These are phyloP conservation scores for Emericellopsis atlantica DNA, from an alignment of 2,329 filamentous ascomycete species.

Conservation along the genomic window DNA sequence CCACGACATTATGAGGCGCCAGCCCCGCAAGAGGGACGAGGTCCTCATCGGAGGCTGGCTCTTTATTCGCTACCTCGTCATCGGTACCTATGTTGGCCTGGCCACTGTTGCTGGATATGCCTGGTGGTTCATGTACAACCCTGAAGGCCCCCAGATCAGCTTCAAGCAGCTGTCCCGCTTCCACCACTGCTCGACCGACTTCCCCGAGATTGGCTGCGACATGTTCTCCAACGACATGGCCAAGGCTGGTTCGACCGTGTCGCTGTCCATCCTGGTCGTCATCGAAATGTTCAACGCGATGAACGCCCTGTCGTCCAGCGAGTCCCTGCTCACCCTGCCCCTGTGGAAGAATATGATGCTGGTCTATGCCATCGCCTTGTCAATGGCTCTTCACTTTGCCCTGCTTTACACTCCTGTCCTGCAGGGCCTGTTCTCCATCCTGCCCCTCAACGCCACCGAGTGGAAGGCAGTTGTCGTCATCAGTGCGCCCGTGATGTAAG, in stretches of 20 bases:
- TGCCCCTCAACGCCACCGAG: constrained; percentile 73
- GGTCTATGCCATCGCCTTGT: constrained; percentile 83
- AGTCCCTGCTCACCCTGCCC: constrained; percentile 83
- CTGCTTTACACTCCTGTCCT: constrained; percentile 86
- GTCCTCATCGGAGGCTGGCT: constrained; percentile 88
- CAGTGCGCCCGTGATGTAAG: constrained; percentile 87
- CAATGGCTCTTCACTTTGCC: constrained; percentile 90
- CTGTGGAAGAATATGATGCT: constrained; percentile 99
- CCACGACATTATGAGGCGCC: constrained; percentile 91
- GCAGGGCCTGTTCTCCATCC: constrained; percentile 79
- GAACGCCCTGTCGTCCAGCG: constrained; percentile 92
- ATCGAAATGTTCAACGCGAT: constrained; percentile 99
- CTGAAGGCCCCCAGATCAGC: constrained; percentile 76
- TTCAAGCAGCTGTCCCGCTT: constrained; percentile 88
- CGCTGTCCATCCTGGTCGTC: constrained; percentile 81
- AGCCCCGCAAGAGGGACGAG: constrained; percentile 85
- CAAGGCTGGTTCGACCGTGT: constrained; percentile 85
- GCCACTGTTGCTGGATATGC: constrained; percentile 95
- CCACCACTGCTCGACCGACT: constrained; percentile 79
- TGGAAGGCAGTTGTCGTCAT: constrained; percentile 87
- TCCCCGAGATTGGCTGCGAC: constrained; percentile 78
- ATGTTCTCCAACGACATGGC: constrained; percentile 85
- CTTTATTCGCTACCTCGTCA: constrained; percentile 94
- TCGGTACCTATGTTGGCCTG: constrained; percentile 86
- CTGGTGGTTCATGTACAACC: constrained; percentile 99